Percentiles rank a stretch among this genome's conserved stretches.
Conservation (phyloP, 345 rosid species). For the Camelina neglecta region DNA sequence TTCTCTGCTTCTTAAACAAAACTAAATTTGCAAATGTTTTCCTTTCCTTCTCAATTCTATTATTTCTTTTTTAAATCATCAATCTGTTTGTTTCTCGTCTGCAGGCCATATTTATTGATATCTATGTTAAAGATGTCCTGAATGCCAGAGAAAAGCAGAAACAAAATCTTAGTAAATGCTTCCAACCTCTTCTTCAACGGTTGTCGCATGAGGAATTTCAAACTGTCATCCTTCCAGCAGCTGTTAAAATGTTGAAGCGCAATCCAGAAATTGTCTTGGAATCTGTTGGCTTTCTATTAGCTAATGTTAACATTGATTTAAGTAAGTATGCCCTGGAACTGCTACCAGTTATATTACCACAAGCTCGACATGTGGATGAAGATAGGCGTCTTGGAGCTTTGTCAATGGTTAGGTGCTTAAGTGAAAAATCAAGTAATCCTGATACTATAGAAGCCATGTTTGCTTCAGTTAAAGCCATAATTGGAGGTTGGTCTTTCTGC, state of each 20-base stretch:
- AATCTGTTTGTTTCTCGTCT: neutral
- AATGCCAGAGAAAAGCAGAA: constrained; percentile 80
- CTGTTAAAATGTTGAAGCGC: constrained; percentile 92
- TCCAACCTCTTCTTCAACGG: constrained; percentile 62
- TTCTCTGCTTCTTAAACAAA: constrained; percentile 4
- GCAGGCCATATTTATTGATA: constrained; percentile 65
- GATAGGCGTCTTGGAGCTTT: constrained; percentile 77
- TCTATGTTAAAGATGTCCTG: constrained; percentile 81
- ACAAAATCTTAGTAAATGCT: constrained; percentile 63
- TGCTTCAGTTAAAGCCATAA: constrained; percentile 68
- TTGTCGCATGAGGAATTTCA: constrained; percentile 83
- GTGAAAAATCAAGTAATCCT: constrained; percentile 90
- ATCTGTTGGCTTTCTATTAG: constrained; percentile 72
- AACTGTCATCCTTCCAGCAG: constrained; percentile 75
- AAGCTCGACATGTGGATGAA: constrained; percentile 89
- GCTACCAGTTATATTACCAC: constrained; percentile 71
- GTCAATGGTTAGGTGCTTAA: constrained; percentile 65
- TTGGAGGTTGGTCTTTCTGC: constrained; percentile 70
- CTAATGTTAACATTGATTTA: constrained; percentile 71
- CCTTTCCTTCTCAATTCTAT: neutral
- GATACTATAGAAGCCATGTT: constrained; percentile 89
- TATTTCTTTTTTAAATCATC: neutral
- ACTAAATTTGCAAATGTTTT: neutral
- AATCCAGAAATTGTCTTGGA: constrained; percentile 95
- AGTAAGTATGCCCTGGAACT: constrained; percentile 88